These are phyloP conservation scores for Naganishia onofrii DNA, from an alignment of 768 basidiomycete genomes.

Conservation along the genomic window DNA sequence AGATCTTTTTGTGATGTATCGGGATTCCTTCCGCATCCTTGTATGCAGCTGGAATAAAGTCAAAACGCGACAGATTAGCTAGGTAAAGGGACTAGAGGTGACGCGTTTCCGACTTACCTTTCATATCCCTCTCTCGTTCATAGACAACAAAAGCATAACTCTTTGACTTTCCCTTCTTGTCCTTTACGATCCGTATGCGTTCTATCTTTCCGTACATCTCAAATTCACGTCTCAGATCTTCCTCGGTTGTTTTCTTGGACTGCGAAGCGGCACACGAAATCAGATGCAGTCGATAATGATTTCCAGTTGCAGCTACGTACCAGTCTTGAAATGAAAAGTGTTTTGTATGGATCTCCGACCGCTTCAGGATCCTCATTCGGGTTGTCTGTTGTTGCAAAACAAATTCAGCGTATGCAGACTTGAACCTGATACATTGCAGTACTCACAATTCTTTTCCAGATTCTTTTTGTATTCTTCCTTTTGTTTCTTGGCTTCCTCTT, in stretches of 20 bases:
- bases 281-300: not conserved
- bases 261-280: conserved; percentile 46
- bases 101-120: conserved; percentile 61
- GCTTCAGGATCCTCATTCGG: conserved; percentile 88
- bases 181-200: conserved; percentile 84
- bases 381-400: conserved; percentile 64
- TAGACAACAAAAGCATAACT: conserved; percentile 98
- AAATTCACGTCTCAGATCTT: conserved; percentile 89
- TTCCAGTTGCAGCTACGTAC: conserved; percentile 55
- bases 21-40: conserved; percentile 97
- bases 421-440: not conserved
- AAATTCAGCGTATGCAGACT: not conserved
- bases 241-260: conserved; percentile 90
- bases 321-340: conserved; percentile 89
- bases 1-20: conserved; percentile 90
- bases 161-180: conserved; percentile 79
- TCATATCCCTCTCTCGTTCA: conserved; percentile 98
- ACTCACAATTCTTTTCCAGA: conserved; percentile 67
- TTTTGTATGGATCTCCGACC: conserved; percentile 95
- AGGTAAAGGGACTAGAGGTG: not conserved
- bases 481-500: conserved; percentile 47
- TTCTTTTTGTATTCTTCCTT: conserved; percentile 52
- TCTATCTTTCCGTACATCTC: conserved; percentile 94
- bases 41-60: conserved; percentile 64
- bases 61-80: not conserved